Evolutionary conservation across 164 flowering plant genomes (phyloP).

Genomic region (Berberis thunbergii): DNA sequence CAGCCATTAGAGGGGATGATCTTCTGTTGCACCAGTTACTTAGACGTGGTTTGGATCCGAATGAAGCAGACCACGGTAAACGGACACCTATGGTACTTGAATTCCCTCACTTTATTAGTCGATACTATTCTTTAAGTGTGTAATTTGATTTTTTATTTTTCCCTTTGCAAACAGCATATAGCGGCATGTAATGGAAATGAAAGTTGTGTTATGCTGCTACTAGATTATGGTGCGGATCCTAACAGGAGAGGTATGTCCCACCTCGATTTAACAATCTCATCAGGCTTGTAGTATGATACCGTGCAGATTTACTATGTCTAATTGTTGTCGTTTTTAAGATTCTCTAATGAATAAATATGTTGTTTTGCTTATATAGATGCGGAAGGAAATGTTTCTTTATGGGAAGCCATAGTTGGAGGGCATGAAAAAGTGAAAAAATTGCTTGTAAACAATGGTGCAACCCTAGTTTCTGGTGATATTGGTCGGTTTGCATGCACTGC

Average conservation of each 20-base stretch:
- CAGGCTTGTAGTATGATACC: no score
- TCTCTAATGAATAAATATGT: no score
- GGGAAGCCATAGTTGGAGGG: conserved; percentile 72
- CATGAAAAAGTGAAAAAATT: conserved; percentile 37
- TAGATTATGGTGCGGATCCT: background rate
- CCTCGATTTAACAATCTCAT: no score
- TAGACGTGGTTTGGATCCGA: conserved; percentile 72
- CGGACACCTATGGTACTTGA: conserved; percentile 41
- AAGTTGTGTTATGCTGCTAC: conserved; percentile 36
- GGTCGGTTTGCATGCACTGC: conserved; percentile 73
- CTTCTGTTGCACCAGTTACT: conserved; percentile 55
- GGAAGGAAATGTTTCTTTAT: conserved; percentile 66
- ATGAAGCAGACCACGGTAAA: conserved; percentile 74
- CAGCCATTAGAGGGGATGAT: conserved; percentile 72
- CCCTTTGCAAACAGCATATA: conserved; percentile 29
- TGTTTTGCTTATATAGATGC: background rate
- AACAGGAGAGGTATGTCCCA: conserved; percentile 31
- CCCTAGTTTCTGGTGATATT: conserved; percentile 37
- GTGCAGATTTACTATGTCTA: no score
- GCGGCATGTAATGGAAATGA: conserved; percentile 75
- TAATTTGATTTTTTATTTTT: no score
- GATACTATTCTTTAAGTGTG: no score
- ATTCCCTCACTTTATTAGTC: no score
- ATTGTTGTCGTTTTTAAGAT: no score
- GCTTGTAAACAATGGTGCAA: conserved; percentile 52